A percentile compares a stretch with the other conserved stretches of the same genome.
These are phyloP conservation scores for Yamadazyma scolyti DNA, from an alignment of 805 yeast genomes.

Conservation along the genomic window DNA sequence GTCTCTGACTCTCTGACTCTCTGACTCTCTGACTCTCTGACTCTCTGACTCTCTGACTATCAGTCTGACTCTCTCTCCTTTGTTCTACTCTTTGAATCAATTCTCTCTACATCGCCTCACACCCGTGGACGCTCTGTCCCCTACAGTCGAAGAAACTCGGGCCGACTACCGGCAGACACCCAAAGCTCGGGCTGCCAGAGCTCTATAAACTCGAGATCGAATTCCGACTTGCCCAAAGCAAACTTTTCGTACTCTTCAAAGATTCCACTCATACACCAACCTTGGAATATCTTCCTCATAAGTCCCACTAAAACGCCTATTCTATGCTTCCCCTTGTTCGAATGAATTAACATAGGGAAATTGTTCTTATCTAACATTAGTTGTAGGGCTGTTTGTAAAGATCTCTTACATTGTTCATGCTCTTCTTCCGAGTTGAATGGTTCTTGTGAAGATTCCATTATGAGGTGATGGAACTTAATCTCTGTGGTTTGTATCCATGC, in stretches of 20 bases:
- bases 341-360: constrained; percentile 85
- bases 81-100: constrained; percentile 6
- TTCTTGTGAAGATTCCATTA: constrained; percentile 72
- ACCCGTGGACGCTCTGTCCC: too few species aligned
- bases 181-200: constrained; percentile 63
- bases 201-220: constrained; percentile 87
- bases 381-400: constrained; percentile 54
- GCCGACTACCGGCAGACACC: constrained; percentile 46
- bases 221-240: constrained; percentile 91
- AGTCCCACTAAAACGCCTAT: constrained; percentile 93
- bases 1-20: too few species aligned
- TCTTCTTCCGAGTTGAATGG: constrained; percentile 60
- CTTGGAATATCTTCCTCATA: constrained; percentile 79
- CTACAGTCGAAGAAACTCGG: constrained; percentile 77
- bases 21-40: too few species aligned
- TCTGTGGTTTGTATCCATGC: constrained; percentile 59
- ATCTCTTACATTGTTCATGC: constrained; percentile 33
- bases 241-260: constrained; percentile 92
- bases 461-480: constrained; percentile 55
- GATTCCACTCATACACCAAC: constrained; percentile 90
- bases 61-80: too few species aligned
- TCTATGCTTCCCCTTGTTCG: constrained; percentile 96
- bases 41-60: constrained; percentile 2
- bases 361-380: constrained; percentile 60
- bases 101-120: too few species aligned